Conservation (phyloP, 2,329 filamentous ascomycete species). For the Furcasterigmium furcatum region DNA sequence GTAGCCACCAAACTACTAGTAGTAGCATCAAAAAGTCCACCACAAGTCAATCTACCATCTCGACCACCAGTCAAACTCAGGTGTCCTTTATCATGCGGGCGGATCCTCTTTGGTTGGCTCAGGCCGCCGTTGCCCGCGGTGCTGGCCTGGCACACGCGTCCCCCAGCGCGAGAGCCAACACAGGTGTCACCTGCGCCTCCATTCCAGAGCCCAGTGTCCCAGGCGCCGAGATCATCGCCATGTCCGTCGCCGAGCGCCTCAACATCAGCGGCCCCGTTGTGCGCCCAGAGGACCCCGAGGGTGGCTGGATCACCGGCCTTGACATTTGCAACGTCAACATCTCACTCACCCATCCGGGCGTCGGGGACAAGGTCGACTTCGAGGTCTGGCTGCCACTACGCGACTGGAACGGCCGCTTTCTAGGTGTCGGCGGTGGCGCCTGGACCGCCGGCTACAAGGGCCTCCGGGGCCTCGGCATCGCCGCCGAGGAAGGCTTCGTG, state of each 20-base stretch:
- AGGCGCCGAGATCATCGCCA: neutral
- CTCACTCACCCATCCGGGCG: constrained; percentile 8
- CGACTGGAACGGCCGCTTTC: constrained; percentile 18
- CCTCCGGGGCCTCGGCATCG: constrained; percentile 9
- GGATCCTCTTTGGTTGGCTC: no score
- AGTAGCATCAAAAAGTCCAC: no score
- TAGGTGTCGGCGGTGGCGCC: constrained; percentile 14
- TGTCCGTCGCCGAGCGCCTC: neutral
- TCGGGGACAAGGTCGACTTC: constrained; percentile 10
- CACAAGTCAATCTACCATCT: no score
- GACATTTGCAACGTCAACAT: constrained; percentile 16
- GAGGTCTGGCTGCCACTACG: constrained; percentile 13
- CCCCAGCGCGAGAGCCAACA: neutral
- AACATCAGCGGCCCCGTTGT: neutral
- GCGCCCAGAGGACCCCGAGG: neutral
- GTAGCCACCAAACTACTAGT: no score
- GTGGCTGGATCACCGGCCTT: neutral
- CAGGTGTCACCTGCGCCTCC: neutral
- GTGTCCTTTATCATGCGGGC: no score
- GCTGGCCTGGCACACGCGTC: no score
- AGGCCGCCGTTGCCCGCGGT: no score
- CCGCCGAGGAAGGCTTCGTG: constrained; percentile 30
- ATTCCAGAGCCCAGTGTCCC: neutral
- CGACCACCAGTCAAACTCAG: no score
- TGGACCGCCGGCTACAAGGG: constrained; percentile 5